These are phyloP conservation scores for Talaromyces verruculosus DNA, from an alignment of 2,329 filamentous ascomycete genomes.

Conservation along the genomic window DNA sequence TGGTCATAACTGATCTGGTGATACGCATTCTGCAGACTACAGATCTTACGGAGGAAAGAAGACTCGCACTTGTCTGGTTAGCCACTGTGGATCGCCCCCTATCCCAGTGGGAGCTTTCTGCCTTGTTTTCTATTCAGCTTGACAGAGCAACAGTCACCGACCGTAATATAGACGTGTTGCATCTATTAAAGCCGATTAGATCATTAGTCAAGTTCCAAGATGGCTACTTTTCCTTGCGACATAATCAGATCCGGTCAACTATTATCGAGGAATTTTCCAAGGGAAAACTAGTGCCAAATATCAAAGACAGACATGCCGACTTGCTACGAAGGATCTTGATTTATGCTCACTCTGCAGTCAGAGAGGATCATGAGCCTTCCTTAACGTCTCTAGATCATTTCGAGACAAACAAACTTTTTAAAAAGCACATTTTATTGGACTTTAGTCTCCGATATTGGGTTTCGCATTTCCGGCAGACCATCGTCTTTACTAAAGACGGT, in stretches of 20 bases:
- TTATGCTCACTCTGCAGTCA: constrained; percentile 35
- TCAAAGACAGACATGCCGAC: constrained; percentile 39
- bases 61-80: constrained; percentile 39
- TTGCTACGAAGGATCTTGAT: constrained; percentile 34
- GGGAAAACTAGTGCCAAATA: constrained; percentile 31
- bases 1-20: constrained; percentile 36
- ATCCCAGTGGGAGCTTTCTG: constrained; percentile 32
- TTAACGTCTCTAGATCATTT: constrained; percentile 30
- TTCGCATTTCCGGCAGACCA: constrained; percentile 46
- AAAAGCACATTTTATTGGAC: constrained; percentile 44
- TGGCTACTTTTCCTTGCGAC: constrained; percentile 38
- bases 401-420: constrained; percentile 29
- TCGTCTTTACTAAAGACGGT: constrained; percentile 38
- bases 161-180: constrained; percentile 27
- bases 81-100: constrained; percentile 40
- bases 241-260: constrained; percentile 34
- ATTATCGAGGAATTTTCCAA: constrained; percentile 34
- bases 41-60: constrained; percentile 32
- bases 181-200: constrained; percentile 32
- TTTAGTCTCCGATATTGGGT: constrained; percentile 52
- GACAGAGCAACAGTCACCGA: constrained; percentile 34
- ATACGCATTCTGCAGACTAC: constrained; percentile 28
- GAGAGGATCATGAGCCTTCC: constrained; percentile 36
- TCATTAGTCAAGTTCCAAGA: constrained; percentile 38
- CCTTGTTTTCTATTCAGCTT: constrained; percentile 33